Evolutionary conservation across 2,329 filamentous ascomycete species (phyloP), one percentile per base, ranked within the genome.

Genomic region (Colletotrichum chrysophilum): DNA sequence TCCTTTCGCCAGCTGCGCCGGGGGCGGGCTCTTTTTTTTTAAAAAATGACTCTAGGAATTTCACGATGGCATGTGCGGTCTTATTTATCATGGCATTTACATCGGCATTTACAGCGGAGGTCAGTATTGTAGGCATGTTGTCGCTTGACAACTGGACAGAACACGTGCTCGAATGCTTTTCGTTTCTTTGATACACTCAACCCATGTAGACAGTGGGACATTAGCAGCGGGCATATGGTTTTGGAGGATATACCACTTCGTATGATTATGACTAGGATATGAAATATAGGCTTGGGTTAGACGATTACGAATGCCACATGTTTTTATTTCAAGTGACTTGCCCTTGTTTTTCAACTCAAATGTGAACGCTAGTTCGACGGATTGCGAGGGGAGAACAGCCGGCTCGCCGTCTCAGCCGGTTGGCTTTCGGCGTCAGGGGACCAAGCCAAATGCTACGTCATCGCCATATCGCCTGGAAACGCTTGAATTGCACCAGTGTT

Each of bases 221-320:
- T 64, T 70, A 24, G 56, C 65, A 74, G 56, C 73, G 48, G 36
- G 26, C 64, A 74, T 28, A 28, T 43, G 58, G 64, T 64, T 55
- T 70, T 69, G 74, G 74, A 76, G 74, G 74, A 76, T 76, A 76
- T 76, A 76, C 74, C 74, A 76, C 70, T 74, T 76, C 74, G 70
- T 73, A 75, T 21, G 56, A 68, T 75, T 43, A 75, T 58, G 73
- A 73, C 62, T 73, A 58, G 69, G 30, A 64, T 64, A 75, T 68
- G 69, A 64, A 55, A 56, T 48, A 68, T 28, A 65, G 64, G 43
- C 32, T 73, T 67, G 72, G 38, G 28, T 18, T 64, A 58, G 21
- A 26, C 43, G 21, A 71, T 56, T 10, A n/a, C 28, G n/a, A 28
- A 28, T 28, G 24, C 28, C 16, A n/a, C 10, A 21, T 2, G 38